phyloP scores from a whole-genome alignment of 257 asterid genomes.

The Gynochthodes officinalis region DNA sequence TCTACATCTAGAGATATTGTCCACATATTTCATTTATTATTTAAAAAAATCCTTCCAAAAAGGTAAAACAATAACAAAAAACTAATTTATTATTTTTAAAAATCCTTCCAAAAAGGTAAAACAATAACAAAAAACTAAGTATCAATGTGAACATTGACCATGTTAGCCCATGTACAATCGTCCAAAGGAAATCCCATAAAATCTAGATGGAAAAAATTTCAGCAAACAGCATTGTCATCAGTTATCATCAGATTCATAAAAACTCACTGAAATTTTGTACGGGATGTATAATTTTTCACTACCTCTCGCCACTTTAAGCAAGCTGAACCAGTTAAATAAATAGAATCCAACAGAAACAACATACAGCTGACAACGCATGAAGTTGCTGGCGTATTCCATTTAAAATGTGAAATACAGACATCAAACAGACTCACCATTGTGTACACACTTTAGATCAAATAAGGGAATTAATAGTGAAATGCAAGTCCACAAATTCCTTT shows the following conservation, averaged over 20 bases:
- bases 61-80: too few relatives aligned
- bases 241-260: background rate
- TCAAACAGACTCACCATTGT: background rate
- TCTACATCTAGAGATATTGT: too few relatives aligned
- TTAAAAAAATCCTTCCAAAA: too few relatives aligned
- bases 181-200: background rate
- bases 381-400: too few relatives aligned
- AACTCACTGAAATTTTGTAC: background rate
- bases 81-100: background rate
- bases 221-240: background rate
- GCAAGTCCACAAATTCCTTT: background rate
- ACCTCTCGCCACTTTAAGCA: background rate
- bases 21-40: too few relatives aligned
- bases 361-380: background rate
- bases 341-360: background rate
- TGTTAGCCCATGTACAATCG: background rate
- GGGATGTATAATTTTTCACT: background rate
- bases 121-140: background rate
- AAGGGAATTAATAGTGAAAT: background rate
- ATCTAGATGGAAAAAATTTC: background rate
- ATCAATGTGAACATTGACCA: background rate
- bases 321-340: background rate
- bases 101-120: background rate
- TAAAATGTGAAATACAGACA: background rate
- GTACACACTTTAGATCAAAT: background rate